These are phyloP conservation scores for Talaromyces thailandensis DNA, from an alignment of 495 filamentous ascomycete genomes.

Conservation along the genomic window DNA sequence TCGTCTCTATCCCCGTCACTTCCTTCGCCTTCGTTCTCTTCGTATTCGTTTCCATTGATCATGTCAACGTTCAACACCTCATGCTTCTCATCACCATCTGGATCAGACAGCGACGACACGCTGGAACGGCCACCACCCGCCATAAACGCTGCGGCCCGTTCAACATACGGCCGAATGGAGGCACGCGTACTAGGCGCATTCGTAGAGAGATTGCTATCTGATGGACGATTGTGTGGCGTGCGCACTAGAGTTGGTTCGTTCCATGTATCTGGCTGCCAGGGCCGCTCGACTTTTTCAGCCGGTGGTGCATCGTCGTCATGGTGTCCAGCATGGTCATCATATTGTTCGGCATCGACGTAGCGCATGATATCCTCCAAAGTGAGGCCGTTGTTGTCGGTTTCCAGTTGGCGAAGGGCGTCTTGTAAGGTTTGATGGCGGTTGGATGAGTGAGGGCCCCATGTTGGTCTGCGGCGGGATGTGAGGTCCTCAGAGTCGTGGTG, in stretches of 20 bases:
- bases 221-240: background rate
- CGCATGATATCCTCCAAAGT: conserved; percentile 4
- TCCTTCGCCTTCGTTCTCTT: background rate
- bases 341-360: background rate
- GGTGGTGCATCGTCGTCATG: background rate
- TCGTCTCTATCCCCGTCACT: background rate
- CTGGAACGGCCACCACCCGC: background rate
- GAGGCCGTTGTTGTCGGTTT: conserved; percentile 1
- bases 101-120: background rate
- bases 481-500: background rate
- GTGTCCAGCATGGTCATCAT: background rate
- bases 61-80: background rate
- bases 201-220: conserved; percentile 1
- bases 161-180: conserved; percentile 6
- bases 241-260: background rate
- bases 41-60: background rate
- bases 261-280: conserved; percentile 8
- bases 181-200: conserved; percentile 4
- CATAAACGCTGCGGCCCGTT: conserved; percentile 1
- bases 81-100: background rate
- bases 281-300: background rate
- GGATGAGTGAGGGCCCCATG: conserved; percentile 1
- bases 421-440: conserved; percentile 4
- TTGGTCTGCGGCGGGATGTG: background rate
- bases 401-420: background rate